Conservation (phyloP, 345 rosid genomes). For the Gossypium ekmanianum region DNA sequence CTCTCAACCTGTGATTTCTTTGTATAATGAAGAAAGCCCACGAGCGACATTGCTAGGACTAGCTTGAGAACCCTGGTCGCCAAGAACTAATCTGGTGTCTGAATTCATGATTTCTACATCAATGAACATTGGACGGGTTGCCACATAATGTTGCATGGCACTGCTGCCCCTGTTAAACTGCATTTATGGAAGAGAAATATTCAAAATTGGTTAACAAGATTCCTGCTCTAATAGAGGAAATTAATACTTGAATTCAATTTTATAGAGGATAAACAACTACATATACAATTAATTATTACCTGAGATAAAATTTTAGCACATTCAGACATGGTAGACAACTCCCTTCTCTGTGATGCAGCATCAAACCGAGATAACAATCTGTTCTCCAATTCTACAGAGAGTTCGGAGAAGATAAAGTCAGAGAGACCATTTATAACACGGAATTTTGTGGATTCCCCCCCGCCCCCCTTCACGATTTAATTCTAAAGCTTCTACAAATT, state of each 20-base stretch:
- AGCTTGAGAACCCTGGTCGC: slow-evolving; percentile 82
- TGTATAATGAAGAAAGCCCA: slow-evolving; percentile 88
- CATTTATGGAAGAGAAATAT: slow-evolving; percentile 20
- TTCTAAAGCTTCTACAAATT: not conserved
- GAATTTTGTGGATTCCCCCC: not conserved
- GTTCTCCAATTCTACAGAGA: slow-evolving; percentile 80
- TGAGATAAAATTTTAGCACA: slow-evolving; percentile 97
- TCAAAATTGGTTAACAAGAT: slow-evolving; percentile 1
- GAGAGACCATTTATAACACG: not conserved
- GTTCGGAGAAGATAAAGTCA: slow-evolving; percentile 1
- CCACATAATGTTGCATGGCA: slow-evolving; percentile 99
- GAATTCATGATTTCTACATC: slow-evolving; percentile 97
- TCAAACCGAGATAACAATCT: slow-evolving; percentile 93
- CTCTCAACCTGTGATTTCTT: slow-evolving; percentile 87
- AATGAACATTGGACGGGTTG: slow-evolving; percentile 98
- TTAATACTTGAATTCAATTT: not conserved
- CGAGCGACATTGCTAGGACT: slow-evolving; percentile 96
- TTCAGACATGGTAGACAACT: slow-evolving; percentile 92
- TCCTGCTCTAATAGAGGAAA: not conserved
- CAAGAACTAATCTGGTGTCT: slow-evolving; percentile 88
- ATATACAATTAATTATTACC: slow-evolving; percentile 35
- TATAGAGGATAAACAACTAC: not conserved
- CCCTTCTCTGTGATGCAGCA: slow-evolving; percentile 94
- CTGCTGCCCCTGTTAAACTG: slow-evolving; percentile 99
- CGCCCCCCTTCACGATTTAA: not conserved